phyloP scores from a whole-genome alignment of 2,329 filamentous ascomycete genomes.

The Botrytis fragariae region DNA sequence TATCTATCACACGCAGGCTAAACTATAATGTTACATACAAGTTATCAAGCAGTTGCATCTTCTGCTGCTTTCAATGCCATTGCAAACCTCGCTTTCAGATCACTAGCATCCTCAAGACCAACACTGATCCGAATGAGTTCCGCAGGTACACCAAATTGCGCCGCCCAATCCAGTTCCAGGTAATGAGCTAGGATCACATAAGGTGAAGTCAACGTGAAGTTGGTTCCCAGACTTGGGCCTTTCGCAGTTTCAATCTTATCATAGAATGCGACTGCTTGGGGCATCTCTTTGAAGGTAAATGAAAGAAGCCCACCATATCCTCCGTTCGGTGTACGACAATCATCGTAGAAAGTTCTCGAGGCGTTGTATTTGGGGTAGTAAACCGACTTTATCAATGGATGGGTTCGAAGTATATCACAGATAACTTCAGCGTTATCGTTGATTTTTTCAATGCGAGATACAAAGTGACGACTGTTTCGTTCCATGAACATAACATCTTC shows the following conservation, averaged over 20 bases:
- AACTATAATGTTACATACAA: not conserved
- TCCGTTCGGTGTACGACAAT: constrained; percentile 67
- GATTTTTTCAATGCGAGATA: constrained; percentile 75
- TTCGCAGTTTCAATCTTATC: constrained; percentile 86
- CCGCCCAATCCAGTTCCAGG: constrained; percentile 86
- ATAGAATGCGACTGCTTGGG: constrained; percentile 77
- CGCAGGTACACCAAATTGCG: constrained; percentile 74
- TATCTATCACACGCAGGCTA: constrained; percentile 5
- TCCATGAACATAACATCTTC: constrained; percentile 95
- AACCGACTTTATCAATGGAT: constrained; percentile 66
- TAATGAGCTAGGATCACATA: constrained; percentile 94
- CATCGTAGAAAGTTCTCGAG: constrained; percentile 72
- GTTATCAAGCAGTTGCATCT: constrained; percentile 23
- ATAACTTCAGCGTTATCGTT: constrained; percentile 84
- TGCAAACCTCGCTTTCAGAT: constrained; percentile 62
- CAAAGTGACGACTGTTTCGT: constrained; percentile 91
- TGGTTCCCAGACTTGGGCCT: constrained; percentile 91
- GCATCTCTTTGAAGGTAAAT: constrained; percentile 69
- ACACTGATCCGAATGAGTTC: constrained; percentile 84
- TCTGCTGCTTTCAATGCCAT: constrained; percentile 64
- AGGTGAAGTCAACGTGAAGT: constrained; percentile 89
- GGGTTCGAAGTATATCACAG: constrained; percentile 65
- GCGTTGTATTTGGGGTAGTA: constrained; percentile 83
- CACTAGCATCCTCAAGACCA: constrained; percentile 74
- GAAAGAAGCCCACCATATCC: constrained; percentile 91